Evolutionary conservation across 805 yeast species (phyloP).

Genomic region (Pichia californica): DNA sequence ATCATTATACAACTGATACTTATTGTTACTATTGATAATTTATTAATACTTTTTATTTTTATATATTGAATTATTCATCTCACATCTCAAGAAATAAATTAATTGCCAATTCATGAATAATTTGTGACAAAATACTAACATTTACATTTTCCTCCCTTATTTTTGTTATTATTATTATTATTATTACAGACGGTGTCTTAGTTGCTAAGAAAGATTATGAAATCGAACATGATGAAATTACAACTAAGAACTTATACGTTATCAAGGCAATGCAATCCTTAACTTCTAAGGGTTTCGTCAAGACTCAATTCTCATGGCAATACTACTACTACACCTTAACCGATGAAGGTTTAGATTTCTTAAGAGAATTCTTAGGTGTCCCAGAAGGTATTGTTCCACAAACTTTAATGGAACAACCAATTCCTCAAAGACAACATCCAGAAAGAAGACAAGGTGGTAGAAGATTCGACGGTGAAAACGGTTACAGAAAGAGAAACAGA

Average conservation of each 20-base stretch:
- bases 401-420: constrained; percentile 93
- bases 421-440: constrained; percentile 58
- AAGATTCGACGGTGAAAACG: constrained; percentile 47
- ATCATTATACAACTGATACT: too few species aligned
- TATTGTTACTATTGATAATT: too few species aligned
- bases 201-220: constrained; percentile 99
- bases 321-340: constrained; percentile 99
- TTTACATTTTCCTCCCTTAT: neutral
- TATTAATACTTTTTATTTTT: too few species aligned
- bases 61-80: too few species aligned
- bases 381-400: constrained; percentile 98
- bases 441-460: constrained; percentile 39
- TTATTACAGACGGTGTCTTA: constrained; percentile 86
- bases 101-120: too few species aligned
- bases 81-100: too few species aligned
- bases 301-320: constrained; percentile 99
- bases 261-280: constrained; percentile 99
- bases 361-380: constrained; percentile 95
- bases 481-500: constrained; percentile 56
- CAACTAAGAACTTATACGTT: constrained; percentile 94
- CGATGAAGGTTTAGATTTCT: constrained; percentile 98
- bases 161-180: neutral
- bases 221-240: constrained; percentile 96
- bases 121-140: constrained; percentile 21
- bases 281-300: constrained; percentile 97